phyloP scores from a whole-genome alignment of 2,329 filamentous ascomycete genomes.

The Salinomyces thailandicus region DNA sequence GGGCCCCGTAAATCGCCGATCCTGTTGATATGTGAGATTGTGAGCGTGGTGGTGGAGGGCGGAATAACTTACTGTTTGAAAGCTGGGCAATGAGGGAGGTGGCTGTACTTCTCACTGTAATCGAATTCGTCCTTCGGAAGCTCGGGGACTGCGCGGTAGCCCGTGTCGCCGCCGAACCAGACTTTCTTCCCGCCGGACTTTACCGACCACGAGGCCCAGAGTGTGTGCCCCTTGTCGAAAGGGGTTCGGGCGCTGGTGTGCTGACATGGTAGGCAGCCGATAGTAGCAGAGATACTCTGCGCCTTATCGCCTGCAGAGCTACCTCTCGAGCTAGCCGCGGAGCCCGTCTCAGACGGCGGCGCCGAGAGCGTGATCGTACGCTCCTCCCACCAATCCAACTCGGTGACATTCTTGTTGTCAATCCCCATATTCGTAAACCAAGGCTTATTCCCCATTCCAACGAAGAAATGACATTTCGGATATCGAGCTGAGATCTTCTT shows the following conservation, averaged over 20 bases:
- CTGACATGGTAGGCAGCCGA: slow-evolving; percentile 76
- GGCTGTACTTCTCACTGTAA: slow-evolving; percentile 52
- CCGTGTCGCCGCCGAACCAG: slow-evolving; percentile 80
- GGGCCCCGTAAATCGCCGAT: slow-evolving; percentile 72
- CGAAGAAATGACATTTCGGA: slow-evolving; percentile 77
- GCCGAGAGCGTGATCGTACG: slow-evolving; percentile 55
- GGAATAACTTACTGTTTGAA: slow-evolving; percentile 51
- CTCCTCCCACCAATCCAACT: slow-evolving; percentile 93
- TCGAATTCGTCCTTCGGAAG: slow-evolving; percentile 56
- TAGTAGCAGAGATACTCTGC: slow-evolving; percentile 53
- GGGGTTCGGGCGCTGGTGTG: slow-evolving; percentile 61
- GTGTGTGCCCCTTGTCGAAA: slow-evolving; percentile 62
- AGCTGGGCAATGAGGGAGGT: slow-evolving; percentile 65
- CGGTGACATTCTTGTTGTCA: slow-evolving; percentile 67
- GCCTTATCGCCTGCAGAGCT: not conserved
- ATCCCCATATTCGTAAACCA: slow-evolving; percentile 71
- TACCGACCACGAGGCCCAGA: slow-evolving; percentile 85
- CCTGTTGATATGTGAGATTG: too few relatives aligned
- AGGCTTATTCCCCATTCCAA: slow-evolving; percentile 66
- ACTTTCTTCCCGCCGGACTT: slow-evolving; percentile 64
- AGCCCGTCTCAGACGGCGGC: slow-evolving; percentile 9
- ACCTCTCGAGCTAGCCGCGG: slow-evolving; percentile 1
- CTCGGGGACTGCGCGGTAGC: slow-evolving; percentile 68
- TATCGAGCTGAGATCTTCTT: slow-evolving; percentile 59
- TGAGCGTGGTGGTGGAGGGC: too few relatives aligned